A percentile compares a stretch with the other conserved stretches of the same genome.
These are phyloP conservation scores for Apodospora peruviana DNA, from an alignment of 495 filamentous ascomycete species.

Conservation along the genomic window DNA sequence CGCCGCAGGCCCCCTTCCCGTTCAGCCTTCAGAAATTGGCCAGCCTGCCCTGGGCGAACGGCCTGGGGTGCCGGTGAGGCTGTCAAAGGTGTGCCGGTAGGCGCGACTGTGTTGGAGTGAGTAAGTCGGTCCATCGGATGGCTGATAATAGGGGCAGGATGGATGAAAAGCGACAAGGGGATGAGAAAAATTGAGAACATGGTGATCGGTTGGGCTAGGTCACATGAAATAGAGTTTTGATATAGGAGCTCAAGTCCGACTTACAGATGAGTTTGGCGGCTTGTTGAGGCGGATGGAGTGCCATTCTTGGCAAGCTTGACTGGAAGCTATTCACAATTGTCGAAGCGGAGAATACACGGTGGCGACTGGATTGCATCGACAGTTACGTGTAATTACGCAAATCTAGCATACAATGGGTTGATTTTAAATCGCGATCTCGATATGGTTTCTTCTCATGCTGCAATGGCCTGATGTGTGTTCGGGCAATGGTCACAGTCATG, in stretches of 20 bases:
- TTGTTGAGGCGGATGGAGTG: slow-evolving; percentile 39
- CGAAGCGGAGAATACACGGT: slow-evolving; percentile 3
- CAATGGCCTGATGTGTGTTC: not conserved
- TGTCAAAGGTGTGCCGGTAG: slow-evolving; percentile 22
- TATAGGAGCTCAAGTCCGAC: too few relatives aligned
- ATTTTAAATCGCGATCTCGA: too few relatives aligned
- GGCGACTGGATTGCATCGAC: slow-evolving; percentile 4
- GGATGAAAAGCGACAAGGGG: not conserved
- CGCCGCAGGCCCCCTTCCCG: slow-evolving; percentile 41
- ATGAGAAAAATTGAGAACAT: not conserved
- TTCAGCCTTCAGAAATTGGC: slow-evolving; percentile 52
- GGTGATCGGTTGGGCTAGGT: too few relatives aligned
- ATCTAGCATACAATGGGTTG: too few relatives aligned
- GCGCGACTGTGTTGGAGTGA: slow-evolving; percentile 26
- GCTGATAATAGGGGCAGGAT: not conserved
- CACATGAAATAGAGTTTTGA: too few relatives aligned
- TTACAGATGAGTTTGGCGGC: slow-evolving; percentile 47
- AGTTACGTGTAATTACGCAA: too few relatives aligned
- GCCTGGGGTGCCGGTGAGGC: slow-evolving; percentile 6
- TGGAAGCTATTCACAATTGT: not conserved
- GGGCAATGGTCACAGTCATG: too few relatives aligned
- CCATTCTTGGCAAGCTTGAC: slow-evolving; percentile 30
- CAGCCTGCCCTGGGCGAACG: slow-evolving; percentile 44
- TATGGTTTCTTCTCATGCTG: too few relatives aligned
- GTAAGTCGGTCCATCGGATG: not conserved